These are phyloP conservation scores for Hymenochaete sp. DNA, from an alignment of 1,284 basidiomycete species.

Conservation along the genomic window DNA sequence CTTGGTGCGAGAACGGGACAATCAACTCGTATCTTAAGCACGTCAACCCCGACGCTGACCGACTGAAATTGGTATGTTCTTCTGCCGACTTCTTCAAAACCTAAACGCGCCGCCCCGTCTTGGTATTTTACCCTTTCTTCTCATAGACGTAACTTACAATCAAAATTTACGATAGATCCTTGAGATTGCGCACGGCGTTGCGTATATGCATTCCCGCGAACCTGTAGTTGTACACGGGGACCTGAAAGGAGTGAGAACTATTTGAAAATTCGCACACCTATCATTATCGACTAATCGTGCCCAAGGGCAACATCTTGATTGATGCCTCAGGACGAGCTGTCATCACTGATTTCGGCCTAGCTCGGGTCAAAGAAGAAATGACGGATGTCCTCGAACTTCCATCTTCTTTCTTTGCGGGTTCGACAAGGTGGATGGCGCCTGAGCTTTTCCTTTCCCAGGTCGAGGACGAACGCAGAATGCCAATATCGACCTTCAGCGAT, in stretches of 20 bases:
- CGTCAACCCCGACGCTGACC: constrained; percentile 30
- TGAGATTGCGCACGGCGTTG: constrained; percentile 44
- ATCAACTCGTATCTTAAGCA: constrained; percentile 38
- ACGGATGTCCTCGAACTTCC: constrained; percentile 30
- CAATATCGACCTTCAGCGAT: constrained; percentile 42
- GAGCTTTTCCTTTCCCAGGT: constrained; percentile 43
- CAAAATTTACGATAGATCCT: constrained; percentile 30
- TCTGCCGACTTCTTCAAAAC: background rate
- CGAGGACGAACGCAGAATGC: constrained; percentile 30
- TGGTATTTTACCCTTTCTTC: background rate
- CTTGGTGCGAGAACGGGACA: constrained; percentile 51
- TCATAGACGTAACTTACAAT: background rate
- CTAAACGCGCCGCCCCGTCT: background rate
- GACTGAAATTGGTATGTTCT: constrained; percentile 36
- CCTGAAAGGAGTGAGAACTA: constrained; percentile 40
- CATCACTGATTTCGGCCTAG: constrained; percentile 53
- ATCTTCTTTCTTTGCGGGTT: constrained; percentile 45
- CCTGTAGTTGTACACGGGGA: constrained; percentile 49
- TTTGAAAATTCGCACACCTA: background rate
- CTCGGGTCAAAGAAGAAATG: constrained; percentile 46
- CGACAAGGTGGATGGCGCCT: constrained; percentile 42
- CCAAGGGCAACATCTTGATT: constrained; percentile 49
- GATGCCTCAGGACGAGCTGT: constrained; percentile 39
- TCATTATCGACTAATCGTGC: background rate
- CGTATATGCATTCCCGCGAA: constrained; percentile 42